Evolutionary conservation across 345 rosid species (phyloP).

Genomic region (Salix caprea): DNA sequence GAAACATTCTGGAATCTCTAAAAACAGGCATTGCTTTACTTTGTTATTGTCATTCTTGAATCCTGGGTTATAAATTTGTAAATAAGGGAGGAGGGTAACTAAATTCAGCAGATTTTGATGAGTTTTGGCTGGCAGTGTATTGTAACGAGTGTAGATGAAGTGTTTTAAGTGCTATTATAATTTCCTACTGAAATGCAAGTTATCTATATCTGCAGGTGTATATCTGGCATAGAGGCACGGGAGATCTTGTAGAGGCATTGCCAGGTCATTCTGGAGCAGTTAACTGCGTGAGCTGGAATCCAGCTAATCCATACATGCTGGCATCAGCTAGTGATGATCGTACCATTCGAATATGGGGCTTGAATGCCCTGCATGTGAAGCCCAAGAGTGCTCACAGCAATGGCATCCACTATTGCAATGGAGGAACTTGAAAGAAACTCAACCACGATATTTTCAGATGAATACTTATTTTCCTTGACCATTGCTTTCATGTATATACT

Average conservation of each 20-base stretch:
- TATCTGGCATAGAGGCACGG: constrained; percentile 60
- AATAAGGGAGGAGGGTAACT: neutral
- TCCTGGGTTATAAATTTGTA: neutral
- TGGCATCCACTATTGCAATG: constrained; percentile 25
- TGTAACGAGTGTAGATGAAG: neutral
- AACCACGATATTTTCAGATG: neutral
- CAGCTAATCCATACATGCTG: constrained; percentile 58
- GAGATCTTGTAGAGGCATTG: constrained; percentile 38
- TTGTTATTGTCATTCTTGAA: neutral
- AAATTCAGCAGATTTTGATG: too few relatives aligned
- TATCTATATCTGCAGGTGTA: constrained; percentile 44
- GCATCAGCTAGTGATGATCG: constrained; percentile 73
- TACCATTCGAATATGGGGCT: constrained; percentile 71
- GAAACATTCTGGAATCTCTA: neutral
- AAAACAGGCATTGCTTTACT: neutral
- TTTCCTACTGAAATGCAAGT: neutral
- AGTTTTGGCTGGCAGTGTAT: too few relatives aligned
- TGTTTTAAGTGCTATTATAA: neutral
- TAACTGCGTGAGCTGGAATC: constrained; percentile 76
- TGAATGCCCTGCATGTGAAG: constrained; percentile 35
- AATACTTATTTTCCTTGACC: constrained; percentile 20
- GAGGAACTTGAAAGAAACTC: constrained; percentile 11
- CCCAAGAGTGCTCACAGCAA: constrained; percentile 15
- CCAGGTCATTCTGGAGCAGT: constrained; percentile 73
- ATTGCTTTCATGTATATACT: constrained; percentile 45